Evolutionary conservation across 495 filamentous ascomycete genomes (phyloP), one percentile per base, ranked within the genome.

Genomic region (Penicillium flavigenum): DNA sequence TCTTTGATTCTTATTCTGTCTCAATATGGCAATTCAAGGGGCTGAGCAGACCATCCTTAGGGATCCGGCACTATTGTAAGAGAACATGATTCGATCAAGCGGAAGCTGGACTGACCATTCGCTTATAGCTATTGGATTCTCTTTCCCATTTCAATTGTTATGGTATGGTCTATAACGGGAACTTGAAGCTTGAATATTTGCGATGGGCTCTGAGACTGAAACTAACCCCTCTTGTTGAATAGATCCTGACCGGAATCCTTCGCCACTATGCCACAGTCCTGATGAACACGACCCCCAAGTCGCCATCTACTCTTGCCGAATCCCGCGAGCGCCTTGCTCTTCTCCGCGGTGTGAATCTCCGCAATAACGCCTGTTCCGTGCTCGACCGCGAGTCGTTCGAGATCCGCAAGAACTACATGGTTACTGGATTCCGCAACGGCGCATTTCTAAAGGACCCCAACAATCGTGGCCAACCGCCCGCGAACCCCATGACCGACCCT

Each of bases 1-100:
- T 38, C 20, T 51, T 53, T 42, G 62, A 81, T 43, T 19, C 94
- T 96, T 86, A 88, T 49, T 70, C 70, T 59, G 87, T 45, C 42
- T 58, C 66, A 81, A 42, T 12, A 98, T 98, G 95, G 88, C 90
- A 43, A 70, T 75, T 59, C 88, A 92, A 79, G 81, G 89, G 61
- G 81, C 88, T 58, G 84, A 88, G 61, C 94, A 98, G 79, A 92
- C 91, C 76, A 97, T 98, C 86, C 89, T 94, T 79, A 78, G 94
- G 83, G 94, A 98, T 92, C 95, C 94, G 63, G 93, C 96, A 72
- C 82, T 98, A 59, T 96, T 98, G 94, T 97, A 75, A 70, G 83
- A 65, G 49, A 51, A 42, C 43, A 43, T 20, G 17, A 49, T 39
- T 45, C 46, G 51, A 32, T 44, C 45, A 14, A 55, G 41, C 36